These are phyloP conservation scores for Thermochaetoides thermophila DNA, from an alignment of 495 filamentous ascomycete genomes.

Conservation along the genomic window DNA sequence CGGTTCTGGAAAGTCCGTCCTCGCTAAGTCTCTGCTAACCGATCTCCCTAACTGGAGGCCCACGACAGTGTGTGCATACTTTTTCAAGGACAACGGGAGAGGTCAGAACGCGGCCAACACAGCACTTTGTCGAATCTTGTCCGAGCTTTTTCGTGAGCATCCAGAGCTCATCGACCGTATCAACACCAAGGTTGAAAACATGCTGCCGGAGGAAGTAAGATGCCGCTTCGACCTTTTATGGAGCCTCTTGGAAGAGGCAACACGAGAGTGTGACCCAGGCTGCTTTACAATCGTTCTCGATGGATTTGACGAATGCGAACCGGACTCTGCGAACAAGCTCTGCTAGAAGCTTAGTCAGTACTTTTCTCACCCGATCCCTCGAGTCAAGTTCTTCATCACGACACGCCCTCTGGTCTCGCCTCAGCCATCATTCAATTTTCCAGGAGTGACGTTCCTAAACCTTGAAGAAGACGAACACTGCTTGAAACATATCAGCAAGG, in stretches of 20 bases:
- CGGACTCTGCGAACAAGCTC: constrained; percentile 7
- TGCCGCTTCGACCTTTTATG: constrained; percentile 11
- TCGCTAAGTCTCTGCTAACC: constrained; percentile 8
- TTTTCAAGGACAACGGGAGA: constrained; percentile 12
- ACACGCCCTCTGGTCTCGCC: constrained; percentile 4
- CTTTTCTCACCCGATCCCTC: constrained; percentile 1
- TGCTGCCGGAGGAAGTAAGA: constrained; percentile 9
- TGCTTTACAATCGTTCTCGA: constrained; percentile 8
- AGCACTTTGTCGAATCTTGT: constrained; percentile 9
- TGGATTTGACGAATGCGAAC: constrained; percentile 11
- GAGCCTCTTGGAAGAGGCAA: constrained; percentile 4
- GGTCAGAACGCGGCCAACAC: constrained; percentile 9
- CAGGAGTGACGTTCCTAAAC: not conserved
- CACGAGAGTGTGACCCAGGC: constrained; percentile 5
- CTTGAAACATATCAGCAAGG: constrained; percentile 7
- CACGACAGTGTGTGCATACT: constrained; percentile 8
- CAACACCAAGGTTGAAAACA: constrained; percentile 4
- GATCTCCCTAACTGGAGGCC: constrained; percentile 4
- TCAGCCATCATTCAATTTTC: constrained; percentile 1
- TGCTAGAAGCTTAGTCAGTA: constrained; percentile 7
- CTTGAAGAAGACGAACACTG: constrained; percentile 9
- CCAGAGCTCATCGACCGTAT: constrained; percentile 6
- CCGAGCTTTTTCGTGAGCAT: constrained; percentile 7
- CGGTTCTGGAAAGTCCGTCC: constrained; percentile 11
- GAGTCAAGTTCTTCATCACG: constrained; percentile 12